These are phyloP conservation scores for Papiliotrema flavescens DNA, from an alignment of 1,284 basidiomycete genomes.

Conservation along the genomic window DNA sequence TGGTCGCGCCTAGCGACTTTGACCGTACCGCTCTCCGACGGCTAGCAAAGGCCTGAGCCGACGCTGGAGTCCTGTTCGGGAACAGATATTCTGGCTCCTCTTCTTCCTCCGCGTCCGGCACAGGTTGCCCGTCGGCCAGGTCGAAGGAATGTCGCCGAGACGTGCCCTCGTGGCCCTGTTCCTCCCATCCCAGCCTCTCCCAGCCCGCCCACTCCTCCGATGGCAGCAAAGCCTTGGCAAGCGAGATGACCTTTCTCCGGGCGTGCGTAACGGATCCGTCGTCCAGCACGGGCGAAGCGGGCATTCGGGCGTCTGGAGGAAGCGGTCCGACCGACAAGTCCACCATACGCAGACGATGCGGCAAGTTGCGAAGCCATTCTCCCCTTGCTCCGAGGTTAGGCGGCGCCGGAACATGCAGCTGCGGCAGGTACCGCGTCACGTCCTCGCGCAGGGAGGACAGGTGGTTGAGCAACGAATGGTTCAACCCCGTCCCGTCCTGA, in stretches of 20 bases:
- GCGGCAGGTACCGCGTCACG: neutral
- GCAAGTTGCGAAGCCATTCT: conserved; percentile 4
- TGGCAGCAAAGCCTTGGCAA: conserved; percentile 41
- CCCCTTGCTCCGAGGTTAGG: neutral
- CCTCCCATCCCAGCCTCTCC: conserved; percentile 49
- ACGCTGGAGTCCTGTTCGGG: conserved; percentile 49
- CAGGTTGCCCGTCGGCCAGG: conserved; percentile 2
- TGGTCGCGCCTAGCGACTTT: conserved; percentile 15
- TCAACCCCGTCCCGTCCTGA: neutral
- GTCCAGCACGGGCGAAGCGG: conserved; percentile 1
- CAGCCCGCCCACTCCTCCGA: conserved; percentile 49
- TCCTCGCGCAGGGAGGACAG: conserved; percentile 5
- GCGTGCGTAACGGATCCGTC: conserved; percentile 27
- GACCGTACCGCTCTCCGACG: conserved; percentile 36
- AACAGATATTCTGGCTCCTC: conserved; percentile 51
- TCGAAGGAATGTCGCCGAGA: conserved; percentile 1
- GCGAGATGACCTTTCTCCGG: conserved; percentile 35
- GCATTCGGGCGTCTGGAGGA: neutral
- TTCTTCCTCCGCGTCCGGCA: conserved; percentile 29
- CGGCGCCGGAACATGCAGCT: neutral
- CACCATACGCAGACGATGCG: conserved; percentile 5
- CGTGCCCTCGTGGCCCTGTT: conserved; percentile 22
- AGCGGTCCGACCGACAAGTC: neutral
- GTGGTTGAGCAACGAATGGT: neutral
- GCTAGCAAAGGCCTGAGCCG: conserved; percentile 28